A percentile compares a stretch with the other conserved stretches of the same genome.
Conservation (phyloP, 2,329 filamentous ascomycete genomes). For the Daldinia sp. region DNA sequence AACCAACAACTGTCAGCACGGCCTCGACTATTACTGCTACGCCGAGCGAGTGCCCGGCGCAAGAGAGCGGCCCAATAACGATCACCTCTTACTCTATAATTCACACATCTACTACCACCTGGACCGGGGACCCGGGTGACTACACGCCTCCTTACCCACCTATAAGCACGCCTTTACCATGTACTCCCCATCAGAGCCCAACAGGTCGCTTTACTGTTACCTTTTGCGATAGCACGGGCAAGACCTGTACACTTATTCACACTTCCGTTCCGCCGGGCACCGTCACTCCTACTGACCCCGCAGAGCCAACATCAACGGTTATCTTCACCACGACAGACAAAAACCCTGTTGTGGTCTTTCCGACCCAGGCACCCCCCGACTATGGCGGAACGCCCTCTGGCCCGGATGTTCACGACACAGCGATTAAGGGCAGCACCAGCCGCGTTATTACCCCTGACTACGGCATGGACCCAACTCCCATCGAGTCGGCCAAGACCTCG, state of each 20-base stretch:
- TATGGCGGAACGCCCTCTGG: constrained; percentile 52
- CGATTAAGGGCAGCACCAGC: constrained; percentile 22
- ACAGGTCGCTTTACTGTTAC: constrained; percentile 47
- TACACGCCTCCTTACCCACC: constrained; percentile 62
- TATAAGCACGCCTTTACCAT: constrained; percentile 57
- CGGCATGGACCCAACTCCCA: constrained; percentile 39
- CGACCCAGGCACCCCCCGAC: constrained; percentile 55
- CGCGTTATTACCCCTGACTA: constrained; percentile 42
- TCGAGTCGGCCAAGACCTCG: constrained; percentile 35
- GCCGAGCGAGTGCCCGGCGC: constrained; percentile 40
- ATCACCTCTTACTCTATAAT: constrained; percentile 59
- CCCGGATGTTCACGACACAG: constrained; percentile 32
- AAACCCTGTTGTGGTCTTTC: constrained; percentile 64
- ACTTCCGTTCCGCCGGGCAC: constrained; percentile 17
- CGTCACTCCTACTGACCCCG: constrained; percentile 23
- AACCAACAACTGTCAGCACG: constrained; percentile 19
- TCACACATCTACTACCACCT: constrained; percentile 64
- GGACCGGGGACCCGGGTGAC: constrained; percentile 58
- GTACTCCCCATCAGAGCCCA: constrained; percentile 47
- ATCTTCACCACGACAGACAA: constrained; percentile 67
- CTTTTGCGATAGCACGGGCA: constrained; percentile 50
- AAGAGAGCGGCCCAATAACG: constrained; percentile 51
- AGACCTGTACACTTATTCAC: constrained; percentile 52
- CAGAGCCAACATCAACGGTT: constrained; percentile 49
- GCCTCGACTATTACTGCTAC: constrained; percentile 26